Evolutionary conservation across 768 basidiomycete species (phyloP), one percentile per base, ranked within the genome.

Genomic region (Suillus bovinus): DNA sequence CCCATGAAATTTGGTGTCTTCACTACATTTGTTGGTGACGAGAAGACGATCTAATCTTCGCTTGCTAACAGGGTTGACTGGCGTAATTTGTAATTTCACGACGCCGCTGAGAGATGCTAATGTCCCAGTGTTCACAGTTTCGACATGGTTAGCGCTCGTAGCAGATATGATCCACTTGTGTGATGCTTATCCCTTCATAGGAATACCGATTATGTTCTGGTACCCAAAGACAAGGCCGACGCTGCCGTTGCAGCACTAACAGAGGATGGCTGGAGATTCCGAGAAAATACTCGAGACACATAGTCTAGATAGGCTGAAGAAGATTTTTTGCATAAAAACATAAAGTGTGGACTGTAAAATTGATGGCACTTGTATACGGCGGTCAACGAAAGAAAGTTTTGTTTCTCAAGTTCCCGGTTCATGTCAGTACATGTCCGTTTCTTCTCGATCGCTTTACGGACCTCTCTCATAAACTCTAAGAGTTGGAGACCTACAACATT

Each of bases 181-280:
- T 42, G 34, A 44, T 52, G 34, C 34, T 57, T 24, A 24, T 20
- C 39, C 29, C 24, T 46, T 46, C 54, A 36, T 24, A 88, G 86
- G 86, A 86, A 87, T 70, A 89, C 87, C 6, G 87, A 89, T 68
- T 87, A 85, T 68, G 74, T 89, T 13, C 72, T 89, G 29, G 81
- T 89, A 24, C 82, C 84, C 17, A 75, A 72, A 58, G 79, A 76
- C 36, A 78, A 78, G 69, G 66, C 79, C 9, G 66, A 70, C 29
- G 72, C 76, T 24, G 85, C 84, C 7, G 73, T 82, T 5, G 60
- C 71, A 31, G 78, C 76, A 2, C 74, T 88, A 34, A 72, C 74
- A 55, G 64, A 69, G 36, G 84, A 87, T 68, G 85, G 84, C 2
- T 89, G 87, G 86, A 20, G 63, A 52, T 73, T 71, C 52, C 49